Evolutionary conservation across 2,329 filamentous ascomycete genomes (phyloP).

Genomic region (Microcyclospora tardicrescens): DNA sequence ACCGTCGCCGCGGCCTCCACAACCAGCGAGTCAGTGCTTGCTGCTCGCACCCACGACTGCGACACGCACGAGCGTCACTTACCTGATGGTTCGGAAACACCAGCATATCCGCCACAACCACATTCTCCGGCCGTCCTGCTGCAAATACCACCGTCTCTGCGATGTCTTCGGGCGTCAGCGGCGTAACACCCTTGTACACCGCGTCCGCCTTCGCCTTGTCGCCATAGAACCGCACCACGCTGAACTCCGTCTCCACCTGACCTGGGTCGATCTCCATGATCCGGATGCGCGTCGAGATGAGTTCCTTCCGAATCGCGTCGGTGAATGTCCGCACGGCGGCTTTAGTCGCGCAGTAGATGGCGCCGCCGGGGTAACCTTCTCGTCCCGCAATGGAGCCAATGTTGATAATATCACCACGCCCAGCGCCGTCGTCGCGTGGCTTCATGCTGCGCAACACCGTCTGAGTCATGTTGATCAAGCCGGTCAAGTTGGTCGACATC

Average conservation of each 20-base stretch:
- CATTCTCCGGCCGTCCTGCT: constrained; percentile 73
- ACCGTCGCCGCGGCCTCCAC: constrained; percentile 8
- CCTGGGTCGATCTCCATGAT: constrained; percentile 85
- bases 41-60: too few relatives aligned
- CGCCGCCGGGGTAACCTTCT: constrained; percentile 71
- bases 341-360: constrained; percentile 90
- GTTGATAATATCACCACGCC: constrained; percentile 87
- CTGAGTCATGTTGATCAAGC: constrained; percentile 94
- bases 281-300: constrained; percentile 66
- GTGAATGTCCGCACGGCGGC: constrained; percentile 78
- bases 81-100: constrained; percentile 87
- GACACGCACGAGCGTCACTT: constrained; percentile 19
- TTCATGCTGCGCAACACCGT: constrained; percentile 74
- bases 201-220: constrained; percentile 83
- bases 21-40: too few relatives aligned
- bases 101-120: constrained; percentile 76
- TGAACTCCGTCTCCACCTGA: constrained; percentile 91
- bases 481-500: constrained; percentile 88
- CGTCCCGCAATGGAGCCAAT: constrained; percentile 85
- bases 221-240: constrained; percentile 73
- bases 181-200: constrained; percentile 74
- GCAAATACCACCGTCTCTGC: constrained; percentile 83
- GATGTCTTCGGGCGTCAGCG: constrained; percentile 79
- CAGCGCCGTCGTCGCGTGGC: constrained; percentile 41
- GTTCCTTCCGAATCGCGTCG: constrained; percentile 67